These are phyloP conservation scores for Monotropa hypopitys DNA, from an alignment of 179 eudicot genomes.

Conservation along the genomic window DNA sequence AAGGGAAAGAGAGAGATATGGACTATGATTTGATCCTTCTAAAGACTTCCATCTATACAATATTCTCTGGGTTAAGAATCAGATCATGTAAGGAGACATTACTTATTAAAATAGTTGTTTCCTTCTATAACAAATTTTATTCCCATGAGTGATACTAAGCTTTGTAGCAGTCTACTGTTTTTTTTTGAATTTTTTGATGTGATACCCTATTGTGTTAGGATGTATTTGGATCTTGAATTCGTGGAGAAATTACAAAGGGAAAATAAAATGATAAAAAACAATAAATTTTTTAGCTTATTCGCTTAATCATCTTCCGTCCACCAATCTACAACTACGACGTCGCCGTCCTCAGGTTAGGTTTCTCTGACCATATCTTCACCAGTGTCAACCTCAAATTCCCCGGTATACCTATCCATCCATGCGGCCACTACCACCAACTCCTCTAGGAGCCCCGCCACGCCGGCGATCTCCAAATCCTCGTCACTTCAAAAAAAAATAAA, in stretches of 20 bases:
- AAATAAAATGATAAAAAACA: background rate
- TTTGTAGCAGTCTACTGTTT: background rate
- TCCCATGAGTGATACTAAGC: no score
- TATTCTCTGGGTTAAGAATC: constrained; percentile 67
- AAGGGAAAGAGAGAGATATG: constrained; percentile 85
- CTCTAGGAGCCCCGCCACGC: constrained; percentile 61
- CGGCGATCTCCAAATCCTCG: constrained; percentile 35
- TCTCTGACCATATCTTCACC: constrained; percentile 67
- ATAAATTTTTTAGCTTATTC: background rate
- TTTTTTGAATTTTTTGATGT: background rate
- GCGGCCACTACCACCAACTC: constrained; percentile 97
- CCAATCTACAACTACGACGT: constrained; percentile 62
- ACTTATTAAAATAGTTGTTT: no score
- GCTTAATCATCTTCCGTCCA: constrained; percentile 12
- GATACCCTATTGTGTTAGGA: background rate
- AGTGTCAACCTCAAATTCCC: constrained; percentile 79
- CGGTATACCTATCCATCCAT: constrained; percentile 77
- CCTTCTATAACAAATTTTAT: no score
- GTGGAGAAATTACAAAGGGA: background rate
- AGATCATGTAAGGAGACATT: constrained; percentile 45
- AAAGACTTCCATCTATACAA: constrained; percentile 79
- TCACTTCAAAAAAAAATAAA: no score
- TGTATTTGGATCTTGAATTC: background rate
- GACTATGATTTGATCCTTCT: constrained; percentile 86
- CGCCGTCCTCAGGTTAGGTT: constrained; percentile 50